Percentiles rank a stretch among this genome's conserved stretches.
Evolutionary conservation across 345 rosid genomes (phyloP).

Genomic region (Rhodomyrtus tomentosa): DNA sequence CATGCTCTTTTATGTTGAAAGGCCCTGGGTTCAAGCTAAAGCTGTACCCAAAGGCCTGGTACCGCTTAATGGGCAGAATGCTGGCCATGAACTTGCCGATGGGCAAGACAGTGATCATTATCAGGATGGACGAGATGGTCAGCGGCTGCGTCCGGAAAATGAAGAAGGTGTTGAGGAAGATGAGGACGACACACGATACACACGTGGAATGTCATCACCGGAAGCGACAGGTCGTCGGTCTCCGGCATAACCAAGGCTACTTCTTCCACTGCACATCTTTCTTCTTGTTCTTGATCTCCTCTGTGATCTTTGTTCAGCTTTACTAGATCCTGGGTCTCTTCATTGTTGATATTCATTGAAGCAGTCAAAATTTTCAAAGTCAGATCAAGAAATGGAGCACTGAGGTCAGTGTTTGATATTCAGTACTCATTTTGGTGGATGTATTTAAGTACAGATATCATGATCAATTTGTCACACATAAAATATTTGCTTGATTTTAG

Average conservation of each 20-base stretch:
- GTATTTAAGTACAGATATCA: neutral
- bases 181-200: constrained; percentile 59
- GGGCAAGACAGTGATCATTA: constrained; percentile 83
- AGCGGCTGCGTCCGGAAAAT: constrained; percentile 87
- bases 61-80: constrained; percentile 33
- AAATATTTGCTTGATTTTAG: neutral
- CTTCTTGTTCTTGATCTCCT: constrained; percentile 17
- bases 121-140: constrained; percentile 71
- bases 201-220: constrained; percentile 83
- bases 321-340: neutral
- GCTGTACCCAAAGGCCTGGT: constrained; percentile 21
- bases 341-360: neutral
- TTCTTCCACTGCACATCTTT: constrained; percentile 57
- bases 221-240: constrained; percentile 79
- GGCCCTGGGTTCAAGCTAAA: constrained; percentile 86
- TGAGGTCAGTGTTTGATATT: neutral
- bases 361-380: neutral
- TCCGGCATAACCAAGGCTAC: constrained; percentile 81
- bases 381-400: neutral
- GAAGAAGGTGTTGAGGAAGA: constrained; percentile 96
- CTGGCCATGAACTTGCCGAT: constrained; percentile 85
- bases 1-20: constrained; percentile 90
- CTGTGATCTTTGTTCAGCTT: neutral
- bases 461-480: neutral
- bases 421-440: neutral